These are phyloP conservation scores for Boeremia lycopersici DNA, from an alignment of 2,329 filamentous ascomycete species.

Conservation along the genomic window DNA sequence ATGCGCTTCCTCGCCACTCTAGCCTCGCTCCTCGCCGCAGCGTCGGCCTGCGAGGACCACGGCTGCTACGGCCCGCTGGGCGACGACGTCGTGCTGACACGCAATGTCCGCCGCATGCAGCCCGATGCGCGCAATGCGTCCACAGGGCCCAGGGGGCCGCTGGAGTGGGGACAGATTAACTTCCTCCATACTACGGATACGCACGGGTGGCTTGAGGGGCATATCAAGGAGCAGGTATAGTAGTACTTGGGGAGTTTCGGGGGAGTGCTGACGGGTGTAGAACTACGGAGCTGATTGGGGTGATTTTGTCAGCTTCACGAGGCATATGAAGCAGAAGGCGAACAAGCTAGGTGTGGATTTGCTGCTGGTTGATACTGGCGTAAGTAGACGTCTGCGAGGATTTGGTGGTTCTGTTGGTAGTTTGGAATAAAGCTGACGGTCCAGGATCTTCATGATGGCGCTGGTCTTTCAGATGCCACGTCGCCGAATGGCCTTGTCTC, in stretches of 20 bases:
- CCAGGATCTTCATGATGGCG: constrained; percentile 69
- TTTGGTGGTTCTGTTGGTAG: background rate
- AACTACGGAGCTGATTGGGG: constrained; percentile 72
- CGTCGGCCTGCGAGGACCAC: constrained; percentile 38
- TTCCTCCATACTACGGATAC: constrained; percentile 71
- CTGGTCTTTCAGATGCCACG: constrained; percentile 67
- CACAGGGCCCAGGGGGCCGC: constrained; percentile 43
- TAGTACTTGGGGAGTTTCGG: no score
- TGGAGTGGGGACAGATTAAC: constrained; percentile 69
- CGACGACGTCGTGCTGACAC: constrained; percentile 49
- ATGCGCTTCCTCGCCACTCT: constrained; percentile 22
- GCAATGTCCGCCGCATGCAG: constrained; percentile 53
- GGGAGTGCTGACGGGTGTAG: constrained; percentile 1
- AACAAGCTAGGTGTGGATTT: constrained; percentile 63
- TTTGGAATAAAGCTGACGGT: background rate
- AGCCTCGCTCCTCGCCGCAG: constrained; percentile 14
- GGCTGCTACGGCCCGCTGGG: constrained; percentile 49
- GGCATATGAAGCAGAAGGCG: constrained; percentile 65
- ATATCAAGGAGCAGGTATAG: constrained; percentile 60
- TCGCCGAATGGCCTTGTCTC: constrained; percentile 62
- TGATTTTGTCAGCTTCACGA: constrained; percentile 66
- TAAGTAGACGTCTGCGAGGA: constrained; percentile 22
- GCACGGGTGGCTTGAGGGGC: constrained; percentile 66
- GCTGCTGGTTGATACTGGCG: constrained; percentile 65
- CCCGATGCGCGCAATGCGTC: constrained; percentile 51